phyloP scores from a whole-genome alignment of 139 green algal genomes.

The Mesotaenium endlicherianum region DNA sequence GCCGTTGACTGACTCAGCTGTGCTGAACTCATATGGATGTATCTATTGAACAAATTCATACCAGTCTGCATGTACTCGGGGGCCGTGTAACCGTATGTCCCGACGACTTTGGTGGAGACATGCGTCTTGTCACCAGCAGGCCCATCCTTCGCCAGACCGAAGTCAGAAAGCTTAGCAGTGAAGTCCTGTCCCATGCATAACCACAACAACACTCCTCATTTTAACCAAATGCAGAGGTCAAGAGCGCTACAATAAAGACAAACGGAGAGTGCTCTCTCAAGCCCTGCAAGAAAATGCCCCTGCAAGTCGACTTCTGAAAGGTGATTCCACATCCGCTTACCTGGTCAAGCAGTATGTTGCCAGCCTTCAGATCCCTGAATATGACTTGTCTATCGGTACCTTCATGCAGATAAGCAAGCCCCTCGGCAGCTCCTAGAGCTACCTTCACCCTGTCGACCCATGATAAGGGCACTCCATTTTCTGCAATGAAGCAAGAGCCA shows the following conservation, averaged over 20 bases:
- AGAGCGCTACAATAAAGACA: too few species aligned
- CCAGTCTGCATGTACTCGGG: slow-evolving; percentile 58
- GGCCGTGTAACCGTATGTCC: slow-evolving; percentile 46
- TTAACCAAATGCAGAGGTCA: too few species aligned
- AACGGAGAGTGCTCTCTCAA: too few species aligned
- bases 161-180: slow-evolving; percentile 34
- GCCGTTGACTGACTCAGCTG: too few species aligned
- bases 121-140: neutral
- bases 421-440: slow-evolving; percentile 29
- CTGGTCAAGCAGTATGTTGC: slow-evolving; percentile 60
- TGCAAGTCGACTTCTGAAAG: too few species aligned
- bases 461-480: neutral
- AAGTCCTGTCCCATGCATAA: too few species aligned
- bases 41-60: too few species aligned
- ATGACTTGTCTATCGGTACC: slow-evolving; percentile 46
- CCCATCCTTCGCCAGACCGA: slow-evolving; percentile 30
- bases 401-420: slow-evolving; percentile 56
- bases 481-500: too few species aligned
- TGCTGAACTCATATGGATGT: too few species aligned
- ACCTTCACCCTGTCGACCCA: slow-evolving; percentile 22
- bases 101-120: slow-evolving; percentile 33
- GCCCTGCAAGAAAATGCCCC: too few species aligned
- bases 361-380: slow-evolving; percentile 61
- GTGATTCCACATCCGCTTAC: slow-evolving; percentile 14
- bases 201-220: too few species aligned